phyloP scores from a whole-genome alignment of 2,329 filamentous ascomycete species.

The Emergomyces africanus region DNA sequence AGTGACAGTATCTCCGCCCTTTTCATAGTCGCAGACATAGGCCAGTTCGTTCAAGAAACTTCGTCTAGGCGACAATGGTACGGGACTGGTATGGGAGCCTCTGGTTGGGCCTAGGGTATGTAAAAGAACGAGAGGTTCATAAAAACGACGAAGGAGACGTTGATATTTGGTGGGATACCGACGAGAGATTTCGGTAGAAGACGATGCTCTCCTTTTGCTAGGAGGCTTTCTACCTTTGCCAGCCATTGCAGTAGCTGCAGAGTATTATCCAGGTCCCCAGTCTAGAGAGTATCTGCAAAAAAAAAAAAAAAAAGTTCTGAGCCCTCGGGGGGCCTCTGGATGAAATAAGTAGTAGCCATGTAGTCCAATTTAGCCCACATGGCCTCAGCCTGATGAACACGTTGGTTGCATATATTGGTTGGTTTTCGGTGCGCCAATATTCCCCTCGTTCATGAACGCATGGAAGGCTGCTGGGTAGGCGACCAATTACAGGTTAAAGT shows the following conservation, averaged over 20 bases:
- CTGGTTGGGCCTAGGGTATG: slow-evolving; percentile 21
- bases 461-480: background rate
- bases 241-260: background rate
- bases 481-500: background rate
- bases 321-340: background rate
- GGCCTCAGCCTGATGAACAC: background rate
- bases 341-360: background rate
- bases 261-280: background rate
- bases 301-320: background rate
- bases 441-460: background rate
- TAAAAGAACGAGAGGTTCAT: slow-evolving; percentile 28
- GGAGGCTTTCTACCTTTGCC: background rate
- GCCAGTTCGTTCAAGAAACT: slow-evolving; percentile 30
- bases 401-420: background rate
- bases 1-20: slow-evolving; percentile 35
- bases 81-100: slow-evolving; percentile 14
- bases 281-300: background rate
- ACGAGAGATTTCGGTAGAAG: background rate
- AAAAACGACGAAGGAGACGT: slow-evolving; percentile 22
- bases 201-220: background rate
- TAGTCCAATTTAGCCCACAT: background rate
- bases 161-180: slow-evolving; percentile 2
- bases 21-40: slow-evolving; percentile 36
- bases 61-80: background rate
- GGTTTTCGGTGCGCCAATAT: background rate